phyloP scores from a whole-genome alignment of 1,284 basidiomycete genomes.

The Phylloboletellus chloephorus region DNA sequence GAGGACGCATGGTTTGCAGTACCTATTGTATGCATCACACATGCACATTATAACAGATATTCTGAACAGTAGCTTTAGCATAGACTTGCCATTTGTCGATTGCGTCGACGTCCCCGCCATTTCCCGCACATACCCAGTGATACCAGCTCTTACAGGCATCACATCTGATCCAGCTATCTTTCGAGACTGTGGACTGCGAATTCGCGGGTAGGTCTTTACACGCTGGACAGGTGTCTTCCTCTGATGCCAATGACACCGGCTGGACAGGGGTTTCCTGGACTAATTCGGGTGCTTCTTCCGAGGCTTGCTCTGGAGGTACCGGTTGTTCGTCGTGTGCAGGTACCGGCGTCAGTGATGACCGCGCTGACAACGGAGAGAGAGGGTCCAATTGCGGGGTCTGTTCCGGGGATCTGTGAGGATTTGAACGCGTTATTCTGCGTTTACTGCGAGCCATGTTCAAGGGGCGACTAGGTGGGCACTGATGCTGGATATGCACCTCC shows the following conservation, averaged over 20 bases:
- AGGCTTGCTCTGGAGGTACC: constrained; percentile 17
- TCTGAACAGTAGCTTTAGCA: constrained; percentile 13
- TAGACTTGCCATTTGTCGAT: constrained; percentile 53
- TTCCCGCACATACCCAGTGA: constrained; percentile 75
- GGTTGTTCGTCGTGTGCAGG: constrained; percentile 24
- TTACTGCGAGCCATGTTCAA: constrained; percentile 30
- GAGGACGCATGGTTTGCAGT: constrained; percentile 57
- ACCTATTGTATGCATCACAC: constrained; percentile 44
- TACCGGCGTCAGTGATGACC: constrained; percentile 31
- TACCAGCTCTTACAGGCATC: constrained; percentile 77
- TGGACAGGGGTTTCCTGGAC: constrained; percentile 17
- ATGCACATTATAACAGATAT: constrained; percentile 12
- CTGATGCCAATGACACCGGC: constrained; percentile 12
- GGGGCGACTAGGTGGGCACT: constrained; percentile 8
- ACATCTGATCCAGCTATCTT: constrained; percentile 69
- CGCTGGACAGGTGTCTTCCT: constrained; percentile 42
- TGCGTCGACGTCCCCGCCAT: constrained; percentile 55
- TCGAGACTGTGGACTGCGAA: constrained; percentile 35
- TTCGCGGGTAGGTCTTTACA: constrained; percentile 33
- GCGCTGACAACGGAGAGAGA: constrained; percentile 28
- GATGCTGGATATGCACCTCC: constrained; percentile 8
- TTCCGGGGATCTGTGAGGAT: constrained; percentile 27
- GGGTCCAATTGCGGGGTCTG: constrained; percentile 25
- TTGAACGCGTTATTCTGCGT: constrained; percentile 30
- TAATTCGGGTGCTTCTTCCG: constrained; percentile 19